Evolutionary conservation across 2,329 filamentous ascomycete species (phyloP).

Genomic region (Laburnicola sp.): DNA sequence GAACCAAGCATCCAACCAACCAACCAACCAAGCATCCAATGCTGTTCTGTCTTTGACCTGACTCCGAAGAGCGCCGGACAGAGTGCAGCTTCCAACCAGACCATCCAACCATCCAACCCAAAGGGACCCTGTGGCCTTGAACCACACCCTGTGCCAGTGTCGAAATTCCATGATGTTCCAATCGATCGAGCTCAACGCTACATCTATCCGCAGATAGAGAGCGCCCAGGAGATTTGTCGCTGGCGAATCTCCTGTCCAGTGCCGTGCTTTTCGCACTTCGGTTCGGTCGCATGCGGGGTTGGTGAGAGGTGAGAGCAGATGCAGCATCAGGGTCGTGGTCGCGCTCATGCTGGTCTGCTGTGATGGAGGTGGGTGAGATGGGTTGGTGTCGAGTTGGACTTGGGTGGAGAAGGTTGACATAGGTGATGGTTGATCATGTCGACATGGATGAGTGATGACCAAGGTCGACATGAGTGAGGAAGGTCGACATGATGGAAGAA

Average conservation of each 20-base stretch:
- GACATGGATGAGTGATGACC: not conserved
- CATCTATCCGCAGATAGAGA: slow-evolving; percentile 5
- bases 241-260: slow-evolving; percentile 1
- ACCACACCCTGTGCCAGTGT: slow-evolving; percentile 11
- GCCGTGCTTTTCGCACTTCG: slow-evolving; percentile 9
- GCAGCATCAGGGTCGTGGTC: not conserved
- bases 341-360: not conserved
- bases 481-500: not conserved
- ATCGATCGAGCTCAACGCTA: slow-evolving; percentile 8
- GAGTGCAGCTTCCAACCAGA: not conserved
- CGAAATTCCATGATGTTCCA: slow-evolving; percentile 10
- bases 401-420: not conserved
- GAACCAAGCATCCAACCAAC: not conserved
- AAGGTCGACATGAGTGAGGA: not conserved
- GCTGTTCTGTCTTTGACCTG: too few species aligned
- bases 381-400: not conserved
- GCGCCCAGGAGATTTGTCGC: not conserved
- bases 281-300: not conserved
- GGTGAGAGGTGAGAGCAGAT: not conserved
- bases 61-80: not conserved
- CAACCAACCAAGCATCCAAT: not conserved
- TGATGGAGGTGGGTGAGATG: not conserved
- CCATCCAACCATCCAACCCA: slow-evolving; percentile 1
- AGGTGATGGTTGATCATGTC: not conserved
- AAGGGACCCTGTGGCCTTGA: slow-evolving; percentile 13